Evolutionary conservation across 495 filamentous ascomycete genomes (phyloP).

Genomic region (Trichoderma virens): DNA sequence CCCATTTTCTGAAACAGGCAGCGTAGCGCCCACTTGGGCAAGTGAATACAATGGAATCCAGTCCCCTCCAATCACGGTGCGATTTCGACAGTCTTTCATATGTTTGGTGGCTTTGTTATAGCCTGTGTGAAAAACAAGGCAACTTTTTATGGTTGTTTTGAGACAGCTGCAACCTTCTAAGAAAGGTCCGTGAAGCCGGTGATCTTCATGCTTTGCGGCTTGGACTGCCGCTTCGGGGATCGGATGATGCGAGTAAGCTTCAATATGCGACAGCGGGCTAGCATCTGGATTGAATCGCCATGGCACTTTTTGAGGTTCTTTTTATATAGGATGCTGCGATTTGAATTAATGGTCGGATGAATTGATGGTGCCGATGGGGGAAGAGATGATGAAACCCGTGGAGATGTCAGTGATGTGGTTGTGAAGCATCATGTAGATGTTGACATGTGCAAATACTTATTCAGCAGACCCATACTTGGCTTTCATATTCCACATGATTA

Average conservation of each 20-base stretch:
- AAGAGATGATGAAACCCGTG: background rate
- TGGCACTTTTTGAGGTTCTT: too few species aligned
- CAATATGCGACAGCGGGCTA: background rate
- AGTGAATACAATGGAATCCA: background rate
- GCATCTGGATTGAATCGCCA: too few species aligned
- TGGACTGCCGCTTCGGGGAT: background rate
- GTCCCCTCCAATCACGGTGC: background rate
- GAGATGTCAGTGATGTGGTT: background rate
- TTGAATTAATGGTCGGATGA: too few species aligned
- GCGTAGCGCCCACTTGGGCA: conserved; percentile 4
- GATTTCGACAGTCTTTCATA: too few species aligned
- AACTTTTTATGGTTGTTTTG: background rate
- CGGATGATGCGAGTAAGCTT: background rate
- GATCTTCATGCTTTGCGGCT: background rate
- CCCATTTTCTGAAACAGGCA: background rate
- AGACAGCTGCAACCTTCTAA: background rate
- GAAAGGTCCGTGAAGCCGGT: background rate
- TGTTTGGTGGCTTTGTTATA: too few species aligned
- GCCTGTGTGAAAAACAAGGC: too few species aligned
- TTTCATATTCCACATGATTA: too few species aligned
- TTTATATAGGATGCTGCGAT: too few species aligned
- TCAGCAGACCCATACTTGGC: too few species aligned
- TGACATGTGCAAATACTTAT: too few species aligned
- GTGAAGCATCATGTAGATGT: too few species aligned
- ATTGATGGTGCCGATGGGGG: background rate